Conservation (phyloP, 2,329 filamentous ascomycete genomes). For the Diaporthe ilicicola region DNA sequence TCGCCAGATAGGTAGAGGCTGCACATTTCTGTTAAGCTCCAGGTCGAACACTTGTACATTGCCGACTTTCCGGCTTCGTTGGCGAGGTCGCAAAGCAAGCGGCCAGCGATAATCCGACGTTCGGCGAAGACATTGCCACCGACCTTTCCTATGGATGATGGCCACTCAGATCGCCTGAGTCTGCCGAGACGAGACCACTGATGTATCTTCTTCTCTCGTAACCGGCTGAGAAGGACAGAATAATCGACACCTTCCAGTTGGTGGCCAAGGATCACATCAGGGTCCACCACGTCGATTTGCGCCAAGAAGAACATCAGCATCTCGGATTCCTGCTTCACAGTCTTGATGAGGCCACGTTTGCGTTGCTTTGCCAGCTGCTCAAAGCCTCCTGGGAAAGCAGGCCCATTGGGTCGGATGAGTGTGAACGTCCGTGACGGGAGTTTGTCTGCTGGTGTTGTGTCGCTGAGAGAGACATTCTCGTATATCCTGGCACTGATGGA, state of each 20-base stretch:
- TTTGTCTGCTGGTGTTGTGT: constrained; percentile 88
- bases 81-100: constrained; percentile 89
- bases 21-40: constrained; percentile 98
- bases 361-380: constrained; percentile 77
- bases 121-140: constrained; percentile 94
- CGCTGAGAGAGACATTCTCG: constrained; percentile 85
- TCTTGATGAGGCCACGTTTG: constrained; percentile 78
- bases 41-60: constrained; percentile 97
- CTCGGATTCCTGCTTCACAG: constrained; percentile 85
- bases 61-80: constrained; percentile 97
- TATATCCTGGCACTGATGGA: constrained; percentile 92
- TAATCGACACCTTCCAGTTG: constrained; percentile 98
- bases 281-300: constrained; percentile 86
- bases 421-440: constrained; percentile 92
- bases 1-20: constrained; percentile 82
- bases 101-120: constrained; percentile 86
- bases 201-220: constrained; percentile 89
- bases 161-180: constrained; percentile 85
- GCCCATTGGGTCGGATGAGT: constrained; percentile 81
- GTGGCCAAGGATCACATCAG: constrained; percentile 93
- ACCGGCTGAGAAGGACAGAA: constrained; percentile 84
- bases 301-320: constrained; percentile 90
- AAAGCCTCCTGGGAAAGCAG: constrained; percentile 85
- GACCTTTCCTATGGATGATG: constrained; percentile 82
- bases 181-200: constrained; percentile 95